These are phyloP conservation scores for Kwoniella bestiolae DNA, from an alignment of 768 basidiomycete species.

Conservation along the genomic window DNA sequence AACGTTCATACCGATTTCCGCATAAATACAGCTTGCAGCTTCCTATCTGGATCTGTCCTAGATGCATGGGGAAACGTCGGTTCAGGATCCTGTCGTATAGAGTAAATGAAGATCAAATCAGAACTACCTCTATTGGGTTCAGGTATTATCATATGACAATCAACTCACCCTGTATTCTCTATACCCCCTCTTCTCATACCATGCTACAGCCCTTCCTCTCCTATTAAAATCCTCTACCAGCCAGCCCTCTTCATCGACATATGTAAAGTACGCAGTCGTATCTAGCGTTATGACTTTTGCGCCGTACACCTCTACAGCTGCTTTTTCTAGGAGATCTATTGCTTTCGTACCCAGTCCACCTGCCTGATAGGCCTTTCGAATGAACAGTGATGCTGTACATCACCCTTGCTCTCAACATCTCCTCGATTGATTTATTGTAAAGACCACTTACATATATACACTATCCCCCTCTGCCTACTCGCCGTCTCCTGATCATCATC, in stretches of 20 bases:
- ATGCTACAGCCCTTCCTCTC: conserved; percentile 16
- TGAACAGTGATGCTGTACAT: conserved; percentile 43
- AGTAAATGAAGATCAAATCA: background rate
- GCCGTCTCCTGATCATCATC: conserved; percentile 30
- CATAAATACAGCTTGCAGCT: background rate
- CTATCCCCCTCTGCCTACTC: conserved; percentile 8
- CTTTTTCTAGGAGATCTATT: conserved; percentile 34
- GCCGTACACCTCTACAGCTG: conserved; percentile 23
- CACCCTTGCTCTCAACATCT: too few relatives aligned
- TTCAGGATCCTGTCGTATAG: background rate
- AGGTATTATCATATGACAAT: background rate
- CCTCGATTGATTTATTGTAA: background rate
- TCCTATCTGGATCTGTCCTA: background rate
- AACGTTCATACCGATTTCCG: background rate
- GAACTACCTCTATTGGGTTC: background rate
- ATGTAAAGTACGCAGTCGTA: conserved; percentile 29
- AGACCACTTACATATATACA: conserved; percentile 34
- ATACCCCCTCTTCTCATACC: conserved; percentile 35
- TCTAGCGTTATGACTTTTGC: conserved; percentile 38
- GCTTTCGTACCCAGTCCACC: conserved; percentile 24
- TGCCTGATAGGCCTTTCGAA: conserved; percentile 29
- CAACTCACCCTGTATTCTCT: conserved; percentile 31
- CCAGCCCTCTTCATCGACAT: background rate
- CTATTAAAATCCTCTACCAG: conserved; percentile 8
- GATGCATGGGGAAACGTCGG: background rate